These are phyloP conservation scores for Opeltia flavorubescens DNA, from an alignment of 495 filamentous ascomycete genomes.

Conservation along the genomic window DNA sequence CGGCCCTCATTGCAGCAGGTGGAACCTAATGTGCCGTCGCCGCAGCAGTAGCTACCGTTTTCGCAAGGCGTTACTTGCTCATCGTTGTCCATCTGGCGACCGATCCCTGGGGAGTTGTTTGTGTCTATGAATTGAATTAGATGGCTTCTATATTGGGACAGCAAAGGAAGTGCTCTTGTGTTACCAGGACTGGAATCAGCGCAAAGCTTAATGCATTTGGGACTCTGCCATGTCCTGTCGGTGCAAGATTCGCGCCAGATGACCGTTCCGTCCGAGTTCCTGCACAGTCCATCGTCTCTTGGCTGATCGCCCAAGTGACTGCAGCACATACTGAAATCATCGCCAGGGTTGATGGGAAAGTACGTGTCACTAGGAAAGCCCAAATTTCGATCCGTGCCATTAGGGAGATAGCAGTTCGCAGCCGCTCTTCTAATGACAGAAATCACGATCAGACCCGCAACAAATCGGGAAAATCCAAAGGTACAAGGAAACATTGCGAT, in stretches of 20 bases:
- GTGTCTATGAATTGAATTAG: background rate
- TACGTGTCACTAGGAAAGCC: background rate
- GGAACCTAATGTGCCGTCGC: background rate
- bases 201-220: conserved; percentile 2
- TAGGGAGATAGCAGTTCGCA: background rate
- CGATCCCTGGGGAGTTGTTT: background rate
- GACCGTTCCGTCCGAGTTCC: background rate
- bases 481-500: no score
- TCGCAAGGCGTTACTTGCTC: background rate
- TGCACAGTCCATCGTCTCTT: background rate
- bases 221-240: background rate
- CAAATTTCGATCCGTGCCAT: background rate
- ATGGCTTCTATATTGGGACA: background rate
- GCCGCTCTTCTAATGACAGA: no score
- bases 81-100: background rate
- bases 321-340: conserved; percentile 1
- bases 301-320: background rate
- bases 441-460: no score
- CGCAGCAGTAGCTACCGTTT: background rate
- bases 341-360: background rate
- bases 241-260: conserved; percentile 1
- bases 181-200: background rate
- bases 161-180: background rate
- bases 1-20: background rate
- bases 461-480: no score